Percentiles rank a stretch among this genome's conserved stretches.
phyloP scores from a whole-genome alignment of 2,329 filamentous ascomycete species.

The Fusarium xyrophilum region DNA sequence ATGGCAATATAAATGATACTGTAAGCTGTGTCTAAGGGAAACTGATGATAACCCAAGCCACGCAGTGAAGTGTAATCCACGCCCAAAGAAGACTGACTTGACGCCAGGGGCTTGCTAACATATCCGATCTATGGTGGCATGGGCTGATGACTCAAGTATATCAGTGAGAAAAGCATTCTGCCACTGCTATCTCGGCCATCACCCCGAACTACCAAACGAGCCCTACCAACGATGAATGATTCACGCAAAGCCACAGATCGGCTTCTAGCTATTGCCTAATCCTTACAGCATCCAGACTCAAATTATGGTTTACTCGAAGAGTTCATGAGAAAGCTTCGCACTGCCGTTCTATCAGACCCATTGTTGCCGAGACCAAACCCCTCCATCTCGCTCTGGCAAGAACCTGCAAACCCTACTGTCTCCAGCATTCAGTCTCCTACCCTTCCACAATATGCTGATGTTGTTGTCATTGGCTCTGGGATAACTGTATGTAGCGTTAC shows the following conservation, averaged over 20 bases:
- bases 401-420: neutral
- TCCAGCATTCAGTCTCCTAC: neutral
- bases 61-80: rapidly evolving
- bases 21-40: neutral
- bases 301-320: neutral
- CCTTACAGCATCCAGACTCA: rapidly evolving
- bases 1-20: rapidly evolving
- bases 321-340: neutral
- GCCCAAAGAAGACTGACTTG: neutral
- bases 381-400: neutral
- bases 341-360: neutral
- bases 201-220: rapidly evolving
- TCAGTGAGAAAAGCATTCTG: neutral
- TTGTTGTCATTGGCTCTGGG: neutral
- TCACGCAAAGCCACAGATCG: neutral
- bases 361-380: neutral
- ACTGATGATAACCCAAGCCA: neutral
- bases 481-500: neutral
- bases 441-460: neutral
- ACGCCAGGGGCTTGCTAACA: rapidly evolving
- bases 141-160: neutral
- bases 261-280: neutral
- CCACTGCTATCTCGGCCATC: neutral
- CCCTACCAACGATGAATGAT: neutral
- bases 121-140: neutral